These are phyloP conservation scores for Potentilla sterilis DNA, from an alignment of 306 rosid genomes.

Conservation along the genomic window DNA sequence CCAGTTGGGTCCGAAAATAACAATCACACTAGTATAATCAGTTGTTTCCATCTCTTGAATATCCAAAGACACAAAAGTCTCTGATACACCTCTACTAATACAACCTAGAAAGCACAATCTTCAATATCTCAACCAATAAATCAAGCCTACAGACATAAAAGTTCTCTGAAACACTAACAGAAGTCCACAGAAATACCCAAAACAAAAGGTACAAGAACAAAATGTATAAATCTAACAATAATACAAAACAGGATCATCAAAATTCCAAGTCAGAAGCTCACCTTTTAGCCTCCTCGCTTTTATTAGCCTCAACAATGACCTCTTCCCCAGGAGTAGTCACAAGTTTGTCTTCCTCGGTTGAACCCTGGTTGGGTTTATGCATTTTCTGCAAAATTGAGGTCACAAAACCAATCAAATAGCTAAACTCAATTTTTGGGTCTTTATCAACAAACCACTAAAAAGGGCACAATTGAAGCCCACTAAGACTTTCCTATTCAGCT, in stretches of 20 bases:
- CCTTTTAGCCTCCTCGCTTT: constrained; percentile 38
- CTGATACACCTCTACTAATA: too few relatives aligned
- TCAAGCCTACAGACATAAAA: not conserved
- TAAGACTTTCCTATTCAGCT: too few relatives aligned
- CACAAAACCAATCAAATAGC: not conserved
- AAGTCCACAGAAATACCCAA: not conserved
- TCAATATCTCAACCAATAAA: not conserved
- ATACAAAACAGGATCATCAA: not conserved
- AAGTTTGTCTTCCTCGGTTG: constrained; percentile 26
- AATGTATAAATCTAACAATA: not conserved
- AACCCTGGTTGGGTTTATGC: constrained; percentile 35
- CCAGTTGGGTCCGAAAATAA: not conserved
- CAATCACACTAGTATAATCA: not conserved
- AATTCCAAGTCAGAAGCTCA: constrained; percentile 17
- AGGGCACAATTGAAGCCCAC: too few relatives aligned
- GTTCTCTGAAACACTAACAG: too few relatives aligned
- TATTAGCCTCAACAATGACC: constrained; percentile 12
- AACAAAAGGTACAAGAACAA: not conserved
- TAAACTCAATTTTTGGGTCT: not conserved
- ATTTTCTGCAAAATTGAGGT: constrained; percentile 53
- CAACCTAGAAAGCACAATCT: too few relatives aligned
- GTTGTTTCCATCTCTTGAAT: not conserved
- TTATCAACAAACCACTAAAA: not conserved
- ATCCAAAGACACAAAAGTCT: too few relatives aligned
- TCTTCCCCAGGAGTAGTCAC: constrained; percentile 21